These are phyloP conservation scores for Torrubiellomyces zombiae DNA, from an alignment of 2,329 filamentous ascomycete species.

Conservation along the genomic window DNA sequence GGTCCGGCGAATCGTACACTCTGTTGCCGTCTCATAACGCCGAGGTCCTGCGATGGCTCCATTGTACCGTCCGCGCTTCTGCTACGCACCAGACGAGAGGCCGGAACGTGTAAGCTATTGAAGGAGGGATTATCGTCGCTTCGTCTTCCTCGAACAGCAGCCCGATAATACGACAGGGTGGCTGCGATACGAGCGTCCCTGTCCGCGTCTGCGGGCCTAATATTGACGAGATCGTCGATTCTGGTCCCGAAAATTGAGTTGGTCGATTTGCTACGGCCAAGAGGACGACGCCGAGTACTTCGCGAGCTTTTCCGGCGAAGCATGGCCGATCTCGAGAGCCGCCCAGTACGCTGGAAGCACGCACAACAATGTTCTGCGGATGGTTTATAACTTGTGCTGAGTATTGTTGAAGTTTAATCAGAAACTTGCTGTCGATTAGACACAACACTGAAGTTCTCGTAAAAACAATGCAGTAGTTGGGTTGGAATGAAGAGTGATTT, in stretches of 20 bases:
- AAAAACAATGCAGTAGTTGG: no score
- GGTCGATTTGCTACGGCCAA: constrained; percentile 37
- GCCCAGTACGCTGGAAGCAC: no score
- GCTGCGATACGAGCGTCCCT: constrained; percentile 48
- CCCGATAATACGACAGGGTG: constrained; percentile 38
- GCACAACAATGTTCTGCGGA: no score
- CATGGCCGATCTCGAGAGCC: constrained; percentile 18
- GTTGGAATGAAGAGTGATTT: no score
- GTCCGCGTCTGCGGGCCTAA: constrained; percentile 30
- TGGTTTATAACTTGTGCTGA: no score
- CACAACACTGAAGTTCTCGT: no score
- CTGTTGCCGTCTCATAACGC: constrained; percentile 19
- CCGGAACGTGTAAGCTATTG: no score
- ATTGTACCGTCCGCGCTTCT: constrained; percentile 8
- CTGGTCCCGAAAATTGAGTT: constrained; percentile 24
- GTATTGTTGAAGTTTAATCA: no score
- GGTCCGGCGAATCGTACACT: constrained; percentile 38
- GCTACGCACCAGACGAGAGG: constrained; percentile 6
- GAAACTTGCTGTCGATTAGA: no score
- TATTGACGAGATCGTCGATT: constrained; percentile 26
- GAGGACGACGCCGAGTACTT: constrained; percentile 20
- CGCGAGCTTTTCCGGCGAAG: constrained; percentile 31
- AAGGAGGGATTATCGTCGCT: constrained; percentile 7
- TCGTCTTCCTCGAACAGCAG: constrained; percentile 26
- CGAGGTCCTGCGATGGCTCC: constrained; percentile 5